Evolutionary conservation across 2,329 filamentous ascomycete species (phyloP), one percentile per base, ranked within the genome.

Genomic region (Colletotrichum orchidophilum): DNA sequence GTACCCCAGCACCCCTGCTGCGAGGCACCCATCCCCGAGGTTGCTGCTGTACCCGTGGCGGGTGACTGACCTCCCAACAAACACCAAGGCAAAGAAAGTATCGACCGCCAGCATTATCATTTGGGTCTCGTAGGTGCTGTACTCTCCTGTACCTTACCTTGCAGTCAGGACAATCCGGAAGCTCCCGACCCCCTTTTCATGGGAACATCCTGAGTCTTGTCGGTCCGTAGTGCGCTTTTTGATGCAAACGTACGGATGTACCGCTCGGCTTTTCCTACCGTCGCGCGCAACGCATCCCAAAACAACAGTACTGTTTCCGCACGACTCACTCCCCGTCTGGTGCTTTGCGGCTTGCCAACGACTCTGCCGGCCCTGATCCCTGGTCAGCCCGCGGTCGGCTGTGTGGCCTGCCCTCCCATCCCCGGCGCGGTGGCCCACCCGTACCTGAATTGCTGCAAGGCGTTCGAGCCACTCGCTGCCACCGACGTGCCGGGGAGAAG

Each of bases 361-460:
- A 46, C 39, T 18, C 39, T 46, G 39, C 39, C 39, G 39, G 39
- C 39, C 39, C 39, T 46, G 39, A 46, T 46, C 39, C 39, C 39
- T 46, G 39, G 39, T 35, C n/a, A n/a, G n/a, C 31, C 31, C 7
- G 31, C 11, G 31, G 31, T 33, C 31, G 11, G 7, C 13, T 26
- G n/a, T n/a, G n/a, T n/a, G n/a, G n/a, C n/a, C n/a, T n/a, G n/a
- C 15, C 33, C 29, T 4, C 42, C 31, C 42, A 50, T 27, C 42
- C 27, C 35, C 8, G 27, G 9, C n/a, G 42, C 58, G 39, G 7
- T 46, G 39, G 39, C 24, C 60, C 60, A 63, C 46, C 46, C 29
- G 60, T 63, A 63, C 60, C 60, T 63, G 60, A 63, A 63, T 53
- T 63, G 29, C 60, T 63, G 60, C 60, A 63, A 21, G 46, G 46